A percentile compares a stretch with the other conserved stretches of the same genome.
phyloP scores from a whole-genome alignment of 1,284 basidiomycete genomes.

The Meripilus lineatus region DNA sequence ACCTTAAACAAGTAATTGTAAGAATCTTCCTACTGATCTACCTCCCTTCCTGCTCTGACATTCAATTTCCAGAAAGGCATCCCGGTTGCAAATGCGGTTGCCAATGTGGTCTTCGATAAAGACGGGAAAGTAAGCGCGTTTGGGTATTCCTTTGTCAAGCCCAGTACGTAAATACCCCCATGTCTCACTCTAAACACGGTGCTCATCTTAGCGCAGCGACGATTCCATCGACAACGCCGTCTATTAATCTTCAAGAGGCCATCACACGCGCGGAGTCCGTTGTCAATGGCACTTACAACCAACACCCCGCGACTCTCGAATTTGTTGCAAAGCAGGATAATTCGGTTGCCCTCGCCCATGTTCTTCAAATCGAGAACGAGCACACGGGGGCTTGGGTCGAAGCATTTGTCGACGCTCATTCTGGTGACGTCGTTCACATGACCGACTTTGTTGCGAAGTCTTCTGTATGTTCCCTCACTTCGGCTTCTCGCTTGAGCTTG shows the following conservation, averaged over 20 bases:
- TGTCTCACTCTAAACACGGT: too few relatives aligned
- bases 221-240: slow-evolving; percentile 34
- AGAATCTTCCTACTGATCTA: neutral
- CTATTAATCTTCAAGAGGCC: slow-evolving; percentile 32
- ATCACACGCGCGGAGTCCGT: slow-evolving; percentile 35
- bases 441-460: slow-evolving; percentile 48
- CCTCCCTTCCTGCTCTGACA: neutral
- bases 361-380: slow-evolving; percentile 52
- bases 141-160: slow-evolving; percentile 46
- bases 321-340: slow-evolving; percentile 42
- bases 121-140: slow-evolving; percentile 38
- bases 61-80: slow-evolving; percentile 29
- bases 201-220: too few relatives aligned
- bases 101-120: slow-evolving; percentile 38
- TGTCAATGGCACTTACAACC: slow-evolving; percentile 34
- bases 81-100: slow-evolving; percentile 41
- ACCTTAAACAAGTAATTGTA: slow-evolving; percentile 3
- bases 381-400: slow-evolving; percentile 54
- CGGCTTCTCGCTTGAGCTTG: slow-evolving; percentile 11
- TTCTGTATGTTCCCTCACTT: slow-evolving; percentile 28
- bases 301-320: slow-evolving; percentile 39
- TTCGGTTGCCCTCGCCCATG: slow-evolving; percentile 47
- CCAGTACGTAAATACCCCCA: slow-evolving; percentile 34
- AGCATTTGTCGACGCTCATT: slow-evolving; percentile 57
- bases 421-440: slow-evolving; percentile 48